Evolutionary conservation across 371 early-diverging fungal genomes (phyloP), one percentile per base, ranked within the genome.

Genomic region (Apophysomyces elegans): DNA sequence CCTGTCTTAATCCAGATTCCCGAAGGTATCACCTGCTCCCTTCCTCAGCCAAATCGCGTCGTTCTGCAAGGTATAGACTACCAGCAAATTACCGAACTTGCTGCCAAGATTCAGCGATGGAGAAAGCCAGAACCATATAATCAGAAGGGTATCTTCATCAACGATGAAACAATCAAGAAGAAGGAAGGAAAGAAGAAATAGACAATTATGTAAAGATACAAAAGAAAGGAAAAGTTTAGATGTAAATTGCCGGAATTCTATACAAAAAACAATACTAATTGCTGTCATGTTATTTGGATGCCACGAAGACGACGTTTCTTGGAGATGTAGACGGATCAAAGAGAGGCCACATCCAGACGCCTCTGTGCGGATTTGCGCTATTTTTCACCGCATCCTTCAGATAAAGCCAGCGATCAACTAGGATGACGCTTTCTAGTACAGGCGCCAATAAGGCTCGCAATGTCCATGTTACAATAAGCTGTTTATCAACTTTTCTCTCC

Each of bases 51-150:
- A 32, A 95, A 94, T 50, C 88, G 93, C 58, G 85, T 99, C 44
- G 69, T 96, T 41, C 71, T 99, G 68, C 85, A 78, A 46, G 96
- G 97, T 37, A 84, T 79, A 38, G 90, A 96, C 77, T 73, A 89
- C 69, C 90, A 91, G 66, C 74, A 84, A 47, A 85, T 99, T 47
- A 92, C 89, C 59, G 90, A 92, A 76, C 95, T 97, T 74, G 99
- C 99, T 7, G 95, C 97, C 60, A 90, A 89, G 71, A 92, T 99
- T 66, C 87, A 96, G 64, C 86, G 88, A 65, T 92, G 92, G 91
- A 87, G 95, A 80, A 88, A 86, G 73, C 99, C 99, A 35, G 99
- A 99, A 84, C 98, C 99, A 58, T 99, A 98, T 73, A 99, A 99
- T 76, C 96, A 95, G 75, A 99, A 99, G 89, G 99, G 99, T 69